phyloP scores from a whole-genome alignment of 2,329 filamentous ascomycete genomes.

The Fusarium humuli region DNA sequence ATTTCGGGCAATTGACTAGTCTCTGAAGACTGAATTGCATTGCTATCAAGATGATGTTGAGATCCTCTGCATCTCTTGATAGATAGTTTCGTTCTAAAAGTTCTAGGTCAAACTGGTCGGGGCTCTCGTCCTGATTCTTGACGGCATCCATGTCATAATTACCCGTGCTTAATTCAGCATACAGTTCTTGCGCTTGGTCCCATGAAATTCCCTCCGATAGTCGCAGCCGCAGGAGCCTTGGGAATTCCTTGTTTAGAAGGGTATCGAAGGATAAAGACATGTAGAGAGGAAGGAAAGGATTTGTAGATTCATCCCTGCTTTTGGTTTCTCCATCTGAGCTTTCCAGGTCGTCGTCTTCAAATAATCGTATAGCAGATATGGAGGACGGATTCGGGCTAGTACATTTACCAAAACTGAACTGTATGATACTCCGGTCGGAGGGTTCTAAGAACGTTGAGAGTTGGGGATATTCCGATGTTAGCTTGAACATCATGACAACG shows the following conservation, averaged over 20 bases:
- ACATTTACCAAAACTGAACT: conserved; percentile 77
- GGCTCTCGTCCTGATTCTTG: conserved; percentile 1
- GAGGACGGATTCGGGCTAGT: conserved; percentile 77
- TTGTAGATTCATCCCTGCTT: conserved; percentile 5
- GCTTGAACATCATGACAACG: conserved; percentile 77
- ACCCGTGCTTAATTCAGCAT: conserved; percentile 22
- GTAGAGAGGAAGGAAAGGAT: conserved; percentile 63
- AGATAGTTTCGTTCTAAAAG: conserved; percentile 49
- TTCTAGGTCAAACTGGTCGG: conserved; percentile 22
- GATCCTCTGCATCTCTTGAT: conserved; percentile 46
- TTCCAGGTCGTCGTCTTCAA: conserved; percentile 10
- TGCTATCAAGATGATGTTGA: conserved; percentile 66
- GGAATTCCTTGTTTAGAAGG: conserved; percentile 71
- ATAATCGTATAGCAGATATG: conserved; percentile 59
- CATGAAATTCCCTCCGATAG: conserved; percentile 66
- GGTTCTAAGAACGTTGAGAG: conserved; percentile 65
- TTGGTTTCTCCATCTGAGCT: background rate
- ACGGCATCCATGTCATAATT: background rate
- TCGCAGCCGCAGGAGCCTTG: conserved; percentile 71
- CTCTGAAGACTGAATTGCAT: conserved; percentile 84
- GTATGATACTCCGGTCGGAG: conserved; percentile 50
- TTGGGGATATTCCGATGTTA: conserved; percentile 69
- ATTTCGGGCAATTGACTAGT: conserved; percentile 83
- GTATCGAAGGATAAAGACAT: conserved; percentile 77
- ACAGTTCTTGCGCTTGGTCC: conserved; percentile 56